Evolutionary conservation across 1,284 basidiomycete genomes (phyloP), one percentile per base, ranked within the genome.

Genomic region (Sporisorium sorghi): DNA sequence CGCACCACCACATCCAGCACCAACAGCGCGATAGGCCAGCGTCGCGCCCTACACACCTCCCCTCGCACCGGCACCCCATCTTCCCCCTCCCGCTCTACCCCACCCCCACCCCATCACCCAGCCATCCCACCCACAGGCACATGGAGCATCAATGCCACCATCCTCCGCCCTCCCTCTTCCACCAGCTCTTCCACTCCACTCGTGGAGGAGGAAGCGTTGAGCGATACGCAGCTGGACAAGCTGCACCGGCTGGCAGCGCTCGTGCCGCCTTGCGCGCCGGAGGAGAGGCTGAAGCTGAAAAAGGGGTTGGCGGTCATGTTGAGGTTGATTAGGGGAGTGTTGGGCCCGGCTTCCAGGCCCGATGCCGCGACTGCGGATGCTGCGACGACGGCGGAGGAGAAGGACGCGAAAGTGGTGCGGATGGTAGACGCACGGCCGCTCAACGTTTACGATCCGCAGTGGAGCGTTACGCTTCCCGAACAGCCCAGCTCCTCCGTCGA

Each of bases 191-290:
- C 10, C 9, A n/a, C 17, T n/a, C 19, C 37, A 9, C n/a, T 2
- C 32, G 32, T 9, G 32, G 12, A 11, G n/a, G 23, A 42, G 10
- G 33, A 39, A 19, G 14, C 40, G 17, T 12, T 76, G 0, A 63
- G 53, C n/a, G 60, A 66, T 17, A 56, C 23, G 1, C 30, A 70
- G 40, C 35, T 80, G 23, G 59, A 58, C 12, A 69, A 73, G 32
- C 54, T 80, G 32, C 72, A 77, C 44, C 42, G 55, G 11, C 49
- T 80, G 0, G 51, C 68, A 5, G 77, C 74, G 8, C 43, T 80
- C 9, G 26, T 60, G 2, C 48, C 66, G 9, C 78, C 78, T n/a
- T 0, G 9, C 42, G 0, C n/a, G 15, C 0, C 15, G 1, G 56
- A 48, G n/a, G 57, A 51, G 26, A 30, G 61, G 17, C 43, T 52